phyloP scores from a whole-genome alignment of 1,284 basidiomycete genomes.

The Ustilago cynodontis region DNA sequence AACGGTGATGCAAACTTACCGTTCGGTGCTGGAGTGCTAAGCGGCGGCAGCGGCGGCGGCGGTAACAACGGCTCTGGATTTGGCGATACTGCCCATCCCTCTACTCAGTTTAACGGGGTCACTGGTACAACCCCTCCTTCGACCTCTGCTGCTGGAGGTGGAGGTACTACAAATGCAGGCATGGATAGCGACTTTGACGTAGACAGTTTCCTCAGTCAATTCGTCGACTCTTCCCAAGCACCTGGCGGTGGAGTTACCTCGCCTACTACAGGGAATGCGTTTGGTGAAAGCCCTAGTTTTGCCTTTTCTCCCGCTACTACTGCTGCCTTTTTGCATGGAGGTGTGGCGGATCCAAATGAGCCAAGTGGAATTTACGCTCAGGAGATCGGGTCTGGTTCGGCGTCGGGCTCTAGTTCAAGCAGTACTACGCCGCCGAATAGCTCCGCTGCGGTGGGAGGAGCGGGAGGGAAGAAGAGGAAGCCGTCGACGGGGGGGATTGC shows the following conservation, averaged over 20 bases:
- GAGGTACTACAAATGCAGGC: background rate
- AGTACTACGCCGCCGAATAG: conserved; percentile 5
- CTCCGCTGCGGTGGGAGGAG: background rate
- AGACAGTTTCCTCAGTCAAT: conserved; percentile 62
- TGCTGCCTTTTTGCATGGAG: conserved; percentile 44
- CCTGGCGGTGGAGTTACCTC: conserved; percentile 44
- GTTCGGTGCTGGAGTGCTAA: conserved; percentile 5
- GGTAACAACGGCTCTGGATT: background rate
- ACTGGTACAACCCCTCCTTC: conserved; percentile 29
- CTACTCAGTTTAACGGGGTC: conserved; percentile 1
- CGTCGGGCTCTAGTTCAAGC: conserved; percentile 1
- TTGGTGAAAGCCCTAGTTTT: conserved; percentile 41
- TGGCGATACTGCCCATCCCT: background rate
- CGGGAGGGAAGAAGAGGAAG: conserved; percentile 43
- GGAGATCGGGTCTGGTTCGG: conserved; percentile 13
- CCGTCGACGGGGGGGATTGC: conserved; percentile 14
- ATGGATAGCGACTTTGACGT: conserved; percentile 61
- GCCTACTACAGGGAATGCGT: conserved; percentile 12
- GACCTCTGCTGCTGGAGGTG: background rate
- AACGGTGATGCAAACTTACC: background rate
- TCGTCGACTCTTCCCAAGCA: conserved; percentile 53
- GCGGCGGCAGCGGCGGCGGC: background rate
- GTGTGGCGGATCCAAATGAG: conserved; percentile 8
- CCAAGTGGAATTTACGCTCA: conserved; percentile 20
- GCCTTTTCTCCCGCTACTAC: conserved; percentile 47